A percentile compares a stretch with the other conserved stretches of the same genome.
Conservation (phyloP, 768 basidiomycete species). For the Tricholoma sp. region DNA sequence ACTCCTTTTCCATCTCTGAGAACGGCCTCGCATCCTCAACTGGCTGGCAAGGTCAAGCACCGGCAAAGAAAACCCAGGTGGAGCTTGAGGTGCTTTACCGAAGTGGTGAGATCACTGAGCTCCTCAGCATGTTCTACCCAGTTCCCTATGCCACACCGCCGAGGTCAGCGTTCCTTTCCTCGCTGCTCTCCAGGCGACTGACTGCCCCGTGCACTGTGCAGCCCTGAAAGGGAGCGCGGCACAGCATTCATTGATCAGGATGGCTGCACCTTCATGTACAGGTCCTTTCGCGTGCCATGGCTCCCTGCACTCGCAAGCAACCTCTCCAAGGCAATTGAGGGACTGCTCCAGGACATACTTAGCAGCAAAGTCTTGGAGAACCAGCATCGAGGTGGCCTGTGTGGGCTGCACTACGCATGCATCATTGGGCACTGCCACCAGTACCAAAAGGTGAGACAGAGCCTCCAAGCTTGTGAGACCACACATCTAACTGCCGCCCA, state of each 20-base stretch:
- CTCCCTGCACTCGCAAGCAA: neutral
- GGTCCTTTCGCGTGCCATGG: neutral
- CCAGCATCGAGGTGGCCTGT: neutral
- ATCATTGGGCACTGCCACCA: neutral
- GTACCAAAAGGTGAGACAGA: neutral
- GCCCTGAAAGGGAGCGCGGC: too few relatives aligned
- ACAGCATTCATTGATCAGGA: neutral
- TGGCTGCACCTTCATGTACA: neutral
- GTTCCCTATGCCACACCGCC: neutral
- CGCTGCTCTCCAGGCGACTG: too few relatives aligned
- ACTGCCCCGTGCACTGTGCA: too few relatives aligned
- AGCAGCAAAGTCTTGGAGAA: neutral
- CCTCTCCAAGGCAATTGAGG: neutral
- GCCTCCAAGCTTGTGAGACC: too few relatives aligned
- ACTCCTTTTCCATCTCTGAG: too few relatives aligned
- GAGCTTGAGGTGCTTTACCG: neutral
- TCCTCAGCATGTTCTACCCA: neutral
- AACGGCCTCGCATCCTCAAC: neutral
- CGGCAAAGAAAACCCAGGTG: too few relatives aligned
- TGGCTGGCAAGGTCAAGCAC: neutral
- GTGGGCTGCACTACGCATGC: neutral
- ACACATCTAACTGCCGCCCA: neutral
- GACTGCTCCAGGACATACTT: neutral
- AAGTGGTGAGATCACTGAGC: neutral
- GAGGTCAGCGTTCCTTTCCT: too few relatives aligned